phyloP scores from a whole-genome alignment of 2,329 filamentous ascomycete species.

The Didymella pomorum region DNA sequence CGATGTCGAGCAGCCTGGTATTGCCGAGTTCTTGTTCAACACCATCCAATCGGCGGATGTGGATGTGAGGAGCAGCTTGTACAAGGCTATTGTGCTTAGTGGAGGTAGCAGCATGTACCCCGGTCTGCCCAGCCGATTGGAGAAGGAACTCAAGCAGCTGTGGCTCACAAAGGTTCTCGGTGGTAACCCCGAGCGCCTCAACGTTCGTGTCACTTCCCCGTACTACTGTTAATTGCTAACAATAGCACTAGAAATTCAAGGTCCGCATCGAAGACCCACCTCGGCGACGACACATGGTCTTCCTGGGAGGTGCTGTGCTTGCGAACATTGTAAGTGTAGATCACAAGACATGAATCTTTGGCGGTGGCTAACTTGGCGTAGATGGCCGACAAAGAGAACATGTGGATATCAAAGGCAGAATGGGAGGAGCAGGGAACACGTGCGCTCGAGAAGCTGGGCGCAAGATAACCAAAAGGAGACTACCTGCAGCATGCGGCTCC shows the following conservation, averaged over 20 bases:
- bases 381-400: conserved; percentile 98
- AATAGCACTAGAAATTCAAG: conserved; percentile 82
- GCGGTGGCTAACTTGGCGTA: conserved; percentile 40
- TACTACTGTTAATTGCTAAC: conserved; percentile 30
- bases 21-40: conserved; percentile 98
- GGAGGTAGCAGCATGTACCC: conserved; percentile 99
- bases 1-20: conserved; percentile 95
- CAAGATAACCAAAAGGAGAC: conserved; percentile 65
- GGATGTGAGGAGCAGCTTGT: conserved; percentile 90
- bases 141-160: conserved; percentile 98
- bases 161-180: conserved; percentile 93
- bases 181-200: conserved; percentile 90
- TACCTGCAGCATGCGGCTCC: conserved; percentile 16
- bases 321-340: conserved; percentile 79
- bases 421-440: conserved; percentile 92
- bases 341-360: not conserved
- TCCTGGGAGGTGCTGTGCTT: conserved; percentile 92
- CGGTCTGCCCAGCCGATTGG: conserved; percentile 88
- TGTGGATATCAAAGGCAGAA: conserved; percentile 98
- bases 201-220: conserved; percentile 56
- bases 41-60: conserved; percentile 97
- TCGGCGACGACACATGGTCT: conserved; percentile 98
- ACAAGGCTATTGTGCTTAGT: conserved; percentile 96
- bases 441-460: conserved; percentile 90
- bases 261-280: conserved; percentile 98